Evolutionary conservation across 177 flowering plant genomes (phyloP).

Genomic region (Vitis hybrid): DNA sequence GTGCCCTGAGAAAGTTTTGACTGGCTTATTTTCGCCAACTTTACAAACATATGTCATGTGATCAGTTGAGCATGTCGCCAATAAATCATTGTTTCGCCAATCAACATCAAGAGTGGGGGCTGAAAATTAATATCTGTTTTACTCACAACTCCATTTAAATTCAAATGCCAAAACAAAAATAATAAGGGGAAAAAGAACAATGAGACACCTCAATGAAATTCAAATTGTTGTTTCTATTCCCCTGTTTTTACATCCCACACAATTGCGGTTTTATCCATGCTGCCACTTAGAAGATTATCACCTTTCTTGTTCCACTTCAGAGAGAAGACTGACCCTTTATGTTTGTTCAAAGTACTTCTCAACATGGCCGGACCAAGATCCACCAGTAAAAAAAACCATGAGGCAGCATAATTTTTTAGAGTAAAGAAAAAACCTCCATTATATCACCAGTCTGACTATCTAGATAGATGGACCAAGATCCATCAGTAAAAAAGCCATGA

Average conservation of each 20-base stretch:
- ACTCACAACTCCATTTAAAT: no score
- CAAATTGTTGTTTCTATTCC: slow-evolving; percentile 95
- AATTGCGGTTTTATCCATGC: slow-evolving; percentile 94
- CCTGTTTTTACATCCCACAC: slow-evolving; percentile 89
- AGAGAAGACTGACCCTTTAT: slow-evolving; percentile 91
- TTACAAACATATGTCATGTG: slow-evolving; percentile 93
- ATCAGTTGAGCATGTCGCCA: slow-evolving; percentile 96
- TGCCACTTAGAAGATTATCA: slow-evolving; percentile 92
- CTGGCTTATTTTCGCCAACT: slow-evolving; percentile 76
- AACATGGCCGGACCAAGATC: slow-evolving; percentile 56
- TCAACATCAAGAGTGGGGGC: slow-evolving; percentile 99
- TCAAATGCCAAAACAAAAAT: no score
- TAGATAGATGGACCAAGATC: no score
- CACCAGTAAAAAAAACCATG: no score
- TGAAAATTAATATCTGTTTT: slow-evolving; percentile 18
- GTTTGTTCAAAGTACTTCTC: slow-evolving; percentile 71
- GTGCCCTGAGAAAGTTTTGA: slow-evolving; percentile 83
- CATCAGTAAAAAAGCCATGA: no score
- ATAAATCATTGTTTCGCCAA: slow-evolving; percentile 86
- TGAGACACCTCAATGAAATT: slow-evolving; percentile 76
- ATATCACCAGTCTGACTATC: no score
- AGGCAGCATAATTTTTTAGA: no score
- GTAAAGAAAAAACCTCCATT: no score
- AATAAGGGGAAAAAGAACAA: no score
- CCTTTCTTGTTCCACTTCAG: slow-evolving; percentile 99